Conservation (phyloP, 2,329 filamentous ascomycete species). For the Penicillium fuscoglaucum region DNA sequence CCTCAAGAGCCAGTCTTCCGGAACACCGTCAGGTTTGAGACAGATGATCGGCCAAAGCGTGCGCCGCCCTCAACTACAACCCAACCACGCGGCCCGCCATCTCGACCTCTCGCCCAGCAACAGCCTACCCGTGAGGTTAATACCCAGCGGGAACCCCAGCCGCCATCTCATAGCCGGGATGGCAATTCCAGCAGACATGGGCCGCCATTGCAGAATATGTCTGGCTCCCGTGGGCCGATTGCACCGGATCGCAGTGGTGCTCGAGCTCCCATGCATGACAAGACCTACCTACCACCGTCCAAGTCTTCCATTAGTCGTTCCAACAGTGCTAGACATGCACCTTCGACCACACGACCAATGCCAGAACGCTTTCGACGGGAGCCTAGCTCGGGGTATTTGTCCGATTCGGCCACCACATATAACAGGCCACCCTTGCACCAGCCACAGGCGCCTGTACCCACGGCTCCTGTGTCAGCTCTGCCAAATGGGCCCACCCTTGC, state of each 20-base stretch:
- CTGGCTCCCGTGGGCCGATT: constrained; percentile 5
- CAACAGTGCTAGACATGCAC: constrained; percentile 22
- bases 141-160: constrained; percentile 2
- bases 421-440: constrained; percentile 7
- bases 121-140: constrained; percentile 5
- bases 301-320: constrained; percentile 18
- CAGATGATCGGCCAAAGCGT: not conserved
- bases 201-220: constrained; percentile 9
- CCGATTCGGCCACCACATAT: constrained; percentile 22
- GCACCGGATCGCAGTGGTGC: constrained; percentile 11
- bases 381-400: constrained; percentile 24
- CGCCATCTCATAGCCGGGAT: constrained; percentile 6
- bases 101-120: constrained; percentile 5
- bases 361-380: constrained; percentile 12
- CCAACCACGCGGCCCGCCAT: constrained; percentile 12
- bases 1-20: constrained; percentile 18
- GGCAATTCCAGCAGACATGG: not conserved
- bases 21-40: constrained; percentile 9
- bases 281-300: not conserved
- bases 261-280: constrained; percentile 13
- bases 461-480: constrained; percentile 7
- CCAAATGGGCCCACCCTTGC: constrained; percentile 26
- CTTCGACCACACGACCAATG: constrained; percentile 8
- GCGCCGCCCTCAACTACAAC: constrained; percentile 8
- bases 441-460: constrained; percentile 1